Percentiles rank a stretch among this genome's conserved stretches.
Conservation (phyloP, 352 stramenopile genomes). For the Pythium graminicola region DNA sequence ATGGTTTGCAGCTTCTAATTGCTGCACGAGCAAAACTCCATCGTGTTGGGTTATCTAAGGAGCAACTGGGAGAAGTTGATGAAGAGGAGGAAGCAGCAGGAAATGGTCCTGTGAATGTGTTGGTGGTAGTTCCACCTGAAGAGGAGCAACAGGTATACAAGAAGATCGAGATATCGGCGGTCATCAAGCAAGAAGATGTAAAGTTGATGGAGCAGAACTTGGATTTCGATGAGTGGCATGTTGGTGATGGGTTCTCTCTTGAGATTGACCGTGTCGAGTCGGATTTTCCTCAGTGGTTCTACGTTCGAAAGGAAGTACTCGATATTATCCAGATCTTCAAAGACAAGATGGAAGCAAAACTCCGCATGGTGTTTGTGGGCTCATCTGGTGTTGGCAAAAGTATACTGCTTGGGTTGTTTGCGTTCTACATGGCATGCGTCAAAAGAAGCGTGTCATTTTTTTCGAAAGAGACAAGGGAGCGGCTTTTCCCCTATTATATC, state of each 20-base stretch:
- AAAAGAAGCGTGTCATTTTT: constrained; percentile 28
- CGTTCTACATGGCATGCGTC: constrained; percentile 25
- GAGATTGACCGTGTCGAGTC: constrained; percentile 24
- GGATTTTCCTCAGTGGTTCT: constrained; percentile 30
- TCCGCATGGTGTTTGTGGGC: constrained; percentile 24
- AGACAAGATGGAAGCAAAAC: constrained; percentile 8
- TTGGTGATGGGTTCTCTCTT: background rate
- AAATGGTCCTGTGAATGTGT: background rate
- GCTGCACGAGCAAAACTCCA: background rate
- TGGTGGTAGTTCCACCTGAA: background rate
- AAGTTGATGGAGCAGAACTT: background rate
- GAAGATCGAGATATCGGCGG: background rate
- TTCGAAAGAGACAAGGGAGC: constrained; percentile 17
- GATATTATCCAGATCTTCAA: constrained; percentile 29
- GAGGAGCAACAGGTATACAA: background rate
- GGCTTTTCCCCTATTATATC: constrained; percentile 24
- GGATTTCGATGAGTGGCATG: background rate
- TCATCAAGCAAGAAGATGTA: background rate
- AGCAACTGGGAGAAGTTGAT: background rate
- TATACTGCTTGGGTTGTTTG: constrained; percentile 29
- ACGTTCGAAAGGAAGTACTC: constrained; percentile 26
- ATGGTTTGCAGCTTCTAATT: no score
- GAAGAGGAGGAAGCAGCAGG: background rate
- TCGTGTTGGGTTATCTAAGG: background rate
- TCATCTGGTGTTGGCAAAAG: constrained; percentile 26